A percentile compares a stretch with the other conserved stretches of the same genome.
Conservation (phyloP, 2,329 filamentous ascomycete species). For the Pseudopyricularia javanii region DNA sequence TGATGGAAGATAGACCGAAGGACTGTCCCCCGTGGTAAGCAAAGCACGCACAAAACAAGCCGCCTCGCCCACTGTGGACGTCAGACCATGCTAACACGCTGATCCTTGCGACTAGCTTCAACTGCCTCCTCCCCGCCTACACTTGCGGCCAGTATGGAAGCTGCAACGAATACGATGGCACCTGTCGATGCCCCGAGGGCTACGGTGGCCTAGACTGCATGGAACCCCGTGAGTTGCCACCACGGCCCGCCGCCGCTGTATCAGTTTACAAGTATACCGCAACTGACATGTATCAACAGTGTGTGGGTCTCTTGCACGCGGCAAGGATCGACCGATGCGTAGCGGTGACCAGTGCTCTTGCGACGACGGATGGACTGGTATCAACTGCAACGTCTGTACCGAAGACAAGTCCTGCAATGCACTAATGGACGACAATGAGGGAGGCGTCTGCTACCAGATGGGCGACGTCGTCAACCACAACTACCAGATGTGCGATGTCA, state of each 20-base stretch:
- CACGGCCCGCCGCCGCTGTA: background rate
- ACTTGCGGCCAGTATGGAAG: conserved; percentile 81
- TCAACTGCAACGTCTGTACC: conserved; percentile 96
- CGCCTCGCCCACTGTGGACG: background rate
- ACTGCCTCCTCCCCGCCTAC: conserved; percentile 90
- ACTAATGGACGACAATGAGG: conserved; percentile 71
- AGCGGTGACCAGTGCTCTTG: conserved; percentile 48
- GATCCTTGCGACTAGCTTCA: conserved; percentile 61
- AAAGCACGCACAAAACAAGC: conserved; percentile 4
- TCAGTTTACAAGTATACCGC: background rate
- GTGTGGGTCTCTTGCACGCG: conserved; percentile 78
- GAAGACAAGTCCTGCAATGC: conserved; percentile 74
- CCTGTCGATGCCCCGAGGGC: conserved; percentile 83
- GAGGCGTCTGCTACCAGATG: conserved; percentile 83
- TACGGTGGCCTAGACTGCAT: conserved; percentile 94
- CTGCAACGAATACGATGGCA: conserved; percentile 82
- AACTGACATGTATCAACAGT: conserved; percentile 28
- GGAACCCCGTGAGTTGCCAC: conserved; percentile 48
- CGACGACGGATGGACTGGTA: conserved; percentile 86
- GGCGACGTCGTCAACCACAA: conserved; percentile 88
- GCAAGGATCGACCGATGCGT: conserved; percentile 65
- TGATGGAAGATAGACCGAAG: conserved; percentile 61
- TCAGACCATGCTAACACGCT: conserved; percentile 24
- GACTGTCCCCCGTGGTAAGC: conserved; percentile 68
- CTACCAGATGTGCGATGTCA: conserved; percentile 96